phyloP scores from a whole-genome alignment of 2,329 filamentous ascomycete species.

The Fusarium sp. region DNA sequence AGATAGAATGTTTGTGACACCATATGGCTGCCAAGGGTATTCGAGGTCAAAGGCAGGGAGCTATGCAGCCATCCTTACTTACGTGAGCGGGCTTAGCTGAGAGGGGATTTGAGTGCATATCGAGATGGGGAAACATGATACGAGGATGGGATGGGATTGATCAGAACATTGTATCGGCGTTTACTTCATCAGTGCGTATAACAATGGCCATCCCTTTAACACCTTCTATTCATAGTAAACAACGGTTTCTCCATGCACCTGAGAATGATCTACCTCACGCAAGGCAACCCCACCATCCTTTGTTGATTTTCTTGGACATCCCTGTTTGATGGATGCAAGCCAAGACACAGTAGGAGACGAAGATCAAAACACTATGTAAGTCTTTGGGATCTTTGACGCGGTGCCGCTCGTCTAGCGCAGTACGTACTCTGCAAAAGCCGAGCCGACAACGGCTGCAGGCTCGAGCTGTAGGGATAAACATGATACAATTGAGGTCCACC shows the following conservation, averaged over 20 bases:
- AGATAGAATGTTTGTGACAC: slow-evolving; percentile 20
- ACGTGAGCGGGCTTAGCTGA: slow-evolving; percentile 4
- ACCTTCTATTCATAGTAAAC: slow-evolving; percentile 25
- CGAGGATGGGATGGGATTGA: neutral
- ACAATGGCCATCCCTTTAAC: neutral
- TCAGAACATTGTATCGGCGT: neutral
- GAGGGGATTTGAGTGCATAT: slow-evolving; percentile 2
- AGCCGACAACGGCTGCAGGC: neutral
- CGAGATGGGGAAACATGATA: neutral
- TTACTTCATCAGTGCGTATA: neutral
- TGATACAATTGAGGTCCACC: neutral
- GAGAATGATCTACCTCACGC: slow-evolving; percentile 11
- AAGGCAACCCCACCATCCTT: slow-evolving; percentile 18
- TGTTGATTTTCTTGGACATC: slow-evolving; percentile 3
- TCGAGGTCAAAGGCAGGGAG: slow-evolving; percentile 8
- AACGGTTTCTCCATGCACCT: slow-evolving; percentile 12
- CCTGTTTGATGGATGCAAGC: neutral
- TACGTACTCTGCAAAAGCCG: neutral
- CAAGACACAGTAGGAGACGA: slow-evolving; percentile 12
- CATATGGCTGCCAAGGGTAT: slow-evolving; percentile 5
- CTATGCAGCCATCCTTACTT: neutral
- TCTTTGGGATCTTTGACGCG: slow-evolving; percentile 3
- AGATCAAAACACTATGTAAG: slow-evolving; percentile 23
- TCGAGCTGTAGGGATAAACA: neutral
- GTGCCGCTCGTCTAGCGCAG: neutral